Evolutionary conservation across 2,329 filamentous ascomycete species (phyloP).

Genomic region (Sphaceloma murrayae): DNA sequence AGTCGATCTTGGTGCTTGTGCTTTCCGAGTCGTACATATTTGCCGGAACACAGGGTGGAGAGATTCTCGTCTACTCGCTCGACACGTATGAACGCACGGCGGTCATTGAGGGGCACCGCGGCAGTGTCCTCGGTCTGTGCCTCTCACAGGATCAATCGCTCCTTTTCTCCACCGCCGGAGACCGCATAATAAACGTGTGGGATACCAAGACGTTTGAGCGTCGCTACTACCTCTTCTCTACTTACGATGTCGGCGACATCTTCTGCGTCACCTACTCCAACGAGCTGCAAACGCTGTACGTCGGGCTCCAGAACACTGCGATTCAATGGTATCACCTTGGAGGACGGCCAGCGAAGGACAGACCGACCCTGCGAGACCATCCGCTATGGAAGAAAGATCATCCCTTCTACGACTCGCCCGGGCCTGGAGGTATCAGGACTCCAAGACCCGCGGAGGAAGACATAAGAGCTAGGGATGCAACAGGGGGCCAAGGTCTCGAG

Average conservation of each 20-base stretch:
- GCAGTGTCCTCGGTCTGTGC: slow-evolving; percentile 78
- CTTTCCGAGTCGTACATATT: slow-evolving; percentile 75
- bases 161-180: slow-evolving; percentile 86
- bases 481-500: slow-evolving; percentile 60
- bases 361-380: slow-evolving; percentile 56
- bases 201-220: slow-evolving; percentile 64
- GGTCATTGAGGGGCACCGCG: slow-evolving; percentile 78
- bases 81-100: slow-evolving; percentile 73
- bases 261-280: slow-evolving; percentile 89
- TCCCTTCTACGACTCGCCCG: slow-evolving; percentile 85
- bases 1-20: slow-evolving; percentile 71
- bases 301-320: slow-evolving; percentile 87
- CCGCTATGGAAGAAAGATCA: slow-evolving; percentile 73
- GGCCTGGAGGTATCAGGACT: slow-evolving; percentile 70
- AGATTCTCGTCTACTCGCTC: slow-evolving; percentile 84
- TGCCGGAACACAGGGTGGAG: slow-evolving; percentile 84
- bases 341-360: slow-evolving; percentile 50
- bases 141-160: slow-evolving; percentile 65
- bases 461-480: slow-evolving; percentile 38
- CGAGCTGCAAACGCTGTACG: slow-evolving; percentile 70
- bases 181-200: slow-evolving; percentile 94
- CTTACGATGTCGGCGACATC: slow-evolving; percentile 88
- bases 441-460: slow-evolving; percentile 56
- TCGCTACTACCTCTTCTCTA: slow-evolving; percentile 83
- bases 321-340: slow-evolving; percentile 84